Evolutionary conservation across 1,284 basidiomycete genomes (phyloP), one percentile per base, ranked within the genome.

Genomic region (Puccinia polysora): DNA sequence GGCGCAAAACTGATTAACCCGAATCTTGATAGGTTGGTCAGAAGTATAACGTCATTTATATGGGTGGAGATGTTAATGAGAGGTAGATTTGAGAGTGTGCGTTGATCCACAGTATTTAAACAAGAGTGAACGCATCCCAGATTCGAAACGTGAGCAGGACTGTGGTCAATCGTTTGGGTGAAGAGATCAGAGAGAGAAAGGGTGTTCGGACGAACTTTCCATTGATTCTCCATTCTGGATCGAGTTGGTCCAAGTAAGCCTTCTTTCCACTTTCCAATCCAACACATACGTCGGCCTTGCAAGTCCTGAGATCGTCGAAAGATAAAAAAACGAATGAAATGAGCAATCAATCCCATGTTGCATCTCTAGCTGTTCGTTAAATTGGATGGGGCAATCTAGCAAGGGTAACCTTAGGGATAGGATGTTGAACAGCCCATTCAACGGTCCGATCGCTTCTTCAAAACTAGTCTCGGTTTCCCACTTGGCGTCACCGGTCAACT

Each of bases 261-360:
- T 86, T 87, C 1, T 86, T 81, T 0, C 86, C 86, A 71, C 85
- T 81, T 1, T 85, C 81, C 4, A 95, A 83, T 1, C 89, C 91
- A 14, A 92, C 90, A 38, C 89, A 89, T 0, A 97, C 93, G 78
- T 97, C 94, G 0, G 95, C 95, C 80, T 98, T 97, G 83, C 90
- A 93, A 0, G 95, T 98, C 28, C 95, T 85, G 14, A 59, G 30
- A 43, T 43, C 8, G 34, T 32, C 45, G 34, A 68, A 8, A 15
- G 15, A 14, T 14, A 55, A 30, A 45, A 32, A 8, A 58, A 68
- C 18, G 20, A 56, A 15, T 20, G 20, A 28, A 10, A 4, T 40
- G 15, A 23, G 43, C 55, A 40, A 52, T 3, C 25, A 30, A 50
- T n/a, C n/a, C n/a, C n/a, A n/a, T n/a, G n/a, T n/a, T n/a, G n/a